A percentile compares a stretch with the other conserved stretches of the same genome.
phyloP scores from a whole-genome alignment of 208 protist species.

The Trypanosoma melophagium region DNA sequence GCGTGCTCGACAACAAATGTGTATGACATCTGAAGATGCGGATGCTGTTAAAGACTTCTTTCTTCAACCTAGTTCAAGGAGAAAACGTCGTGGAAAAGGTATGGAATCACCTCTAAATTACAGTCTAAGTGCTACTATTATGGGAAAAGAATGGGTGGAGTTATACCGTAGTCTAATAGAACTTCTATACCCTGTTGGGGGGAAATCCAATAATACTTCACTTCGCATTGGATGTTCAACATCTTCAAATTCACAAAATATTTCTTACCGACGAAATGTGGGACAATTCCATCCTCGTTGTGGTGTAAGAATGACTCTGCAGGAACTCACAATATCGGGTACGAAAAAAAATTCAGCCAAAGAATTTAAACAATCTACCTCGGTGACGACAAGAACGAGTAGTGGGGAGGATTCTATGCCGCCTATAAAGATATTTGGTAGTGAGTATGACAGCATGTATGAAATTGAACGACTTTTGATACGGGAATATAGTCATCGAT shows the following conservation, averaged over 20 bases:
- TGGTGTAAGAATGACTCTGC: no score
- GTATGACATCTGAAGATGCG: constrained; percentile 1
- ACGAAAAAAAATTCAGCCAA: no score
- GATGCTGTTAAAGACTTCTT: constrained; percentile 6
- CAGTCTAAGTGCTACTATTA: constrained; percentile 3
- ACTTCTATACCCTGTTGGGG: no score
- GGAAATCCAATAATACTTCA: no score
- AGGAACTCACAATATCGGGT: no score
- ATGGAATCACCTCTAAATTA: neutral
- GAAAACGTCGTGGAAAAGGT: neutral
- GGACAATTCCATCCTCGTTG: no score
- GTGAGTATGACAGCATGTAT: constrained; percentile 34
- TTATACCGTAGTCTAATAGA: constrained; percentile 9
- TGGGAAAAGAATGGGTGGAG: constrained; percentile 19
- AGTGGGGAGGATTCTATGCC: no score
- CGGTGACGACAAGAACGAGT: neutral
- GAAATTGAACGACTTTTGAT: constrained; percentile 53
- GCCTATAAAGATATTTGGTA: neutral
- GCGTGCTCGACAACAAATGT: neutral
- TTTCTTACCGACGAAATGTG: no score
- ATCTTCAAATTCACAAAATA: no score
- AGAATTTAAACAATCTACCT: no score
- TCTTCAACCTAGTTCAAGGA: constrained; percentile 6
- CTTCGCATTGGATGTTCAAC: no score
- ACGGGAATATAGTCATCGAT: constrained; percentile 40